Base-by-base conservation (phyloP, 148 eudicot genomes). In the Amaranthus palmeri region DNA sequence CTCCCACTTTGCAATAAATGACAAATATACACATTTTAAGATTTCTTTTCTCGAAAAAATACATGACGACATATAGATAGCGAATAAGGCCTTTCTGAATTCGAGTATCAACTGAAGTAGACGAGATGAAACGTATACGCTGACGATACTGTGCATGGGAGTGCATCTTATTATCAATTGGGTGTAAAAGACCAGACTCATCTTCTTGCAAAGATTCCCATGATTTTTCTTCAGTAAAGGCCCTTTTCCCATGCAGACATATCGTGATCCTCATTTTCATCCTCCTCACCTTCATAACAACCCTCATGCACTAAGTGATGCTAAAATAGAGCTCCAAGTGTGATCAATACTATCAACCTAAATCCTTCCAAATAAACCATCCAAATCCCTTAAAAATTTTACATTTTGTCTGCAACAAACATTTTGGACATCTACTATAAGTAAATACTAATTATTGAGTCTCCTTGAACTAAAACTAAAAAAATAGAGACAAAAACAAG, bases 201-300 rank as follows among this genome's bases (percentile, higher is more conserved):
- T 95, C 98, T 79, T 91, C 97, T 74, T 91, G 93, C 76, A 95
- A 72, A 48, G 91, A 78, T 74, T 95, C 97, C 97, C 96, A 95
- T 0, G 97, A 91, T 70, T 96, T 78, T 72, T 91, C 98, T 63
- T 91, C 97, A 11, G 87, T 86, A 56, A 91, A 95, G 25, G 86
- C 84, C 71, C 90, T 88, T 83, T 95, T 95, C 97, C 96, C 96
- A 95, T 0, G 97, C 98, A 5, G 84, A 88, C 54, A 75, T 78
- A 50, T 83, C 96, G 65, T 85, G 72, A 25, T 72, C 85, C 57
- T 78, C 82, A 54, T 61, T 87, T 59, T 83, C 86, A 6, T 84
- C 86, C 6, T 89, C 93, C 41, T 85, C 96, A 5, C 85, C 85
- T 73, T 87, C 90, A 10, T 83, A 83, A 76, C 81, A 73, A 61